Base-by-base conservation (phyloP, 805 yeast genomes). In the Suhomyces sp. region DNA sequence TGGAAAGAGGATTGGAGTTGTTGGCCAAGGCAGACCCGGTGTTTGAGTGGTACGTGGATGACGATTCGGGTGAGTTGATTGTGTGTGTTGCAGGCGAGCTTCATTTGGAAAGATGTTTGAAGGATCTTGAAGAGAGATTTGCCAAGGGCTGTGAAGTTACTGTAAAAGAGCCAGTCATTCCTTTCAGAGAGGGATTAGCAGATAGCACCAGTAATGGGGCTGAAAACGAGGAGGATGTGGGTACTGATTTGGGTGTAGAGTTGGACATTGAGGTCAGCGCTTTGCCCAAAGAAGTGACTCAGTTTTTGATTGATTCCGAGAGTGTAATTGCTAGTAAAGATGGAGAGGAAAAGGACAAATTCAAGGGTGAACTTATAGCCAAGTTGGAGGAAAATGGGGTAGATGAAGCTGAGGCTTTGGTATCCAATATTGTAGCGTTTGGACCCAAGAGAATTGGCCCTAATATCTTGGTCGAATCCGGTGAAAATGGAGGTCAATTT, bases 71-170 rank as follows among this genome's bases (percentile, higher is more conserved):
- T 53, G 99, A 94, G 69, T 88, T 89, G 60, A 91, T 94, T 58
- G 75, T 94, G 60, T 90, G 96, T 45, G 92, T 96, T 8, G 97
- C 99, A 8, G 99, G 99, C 48, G 99, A 94, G 69, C 76, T 94
- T 57, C 99, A 94, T 74, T 76, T 94, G 42, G 99, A 94, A 64
- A 81, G 99, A 64, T 94, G 99, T 69, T 69, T 94, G 59, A 91
- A 90, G 63, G 99, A 94, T 71, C 73, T 94, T 63, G 84, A 81
- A 51, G 97, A 90, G 62, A 77, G 98, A 60, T 94, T 91, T 78
- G 97, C 98, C 0, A 72, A 70, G 49, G 91, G 92, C 10, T 83
- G 91, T 60, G 97, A 90, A 48, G 85, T 94, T 9, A 82, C 87
- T 3, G 83, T 86, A 31, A 93, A 97, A 26, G 88, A 90, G 62